Percentiles rank a stretch among this genome's conserved stretches.
Conservation (phyloP, 495 filamentous ascomycete genomes). For the Echria macrotheca region DNA sequence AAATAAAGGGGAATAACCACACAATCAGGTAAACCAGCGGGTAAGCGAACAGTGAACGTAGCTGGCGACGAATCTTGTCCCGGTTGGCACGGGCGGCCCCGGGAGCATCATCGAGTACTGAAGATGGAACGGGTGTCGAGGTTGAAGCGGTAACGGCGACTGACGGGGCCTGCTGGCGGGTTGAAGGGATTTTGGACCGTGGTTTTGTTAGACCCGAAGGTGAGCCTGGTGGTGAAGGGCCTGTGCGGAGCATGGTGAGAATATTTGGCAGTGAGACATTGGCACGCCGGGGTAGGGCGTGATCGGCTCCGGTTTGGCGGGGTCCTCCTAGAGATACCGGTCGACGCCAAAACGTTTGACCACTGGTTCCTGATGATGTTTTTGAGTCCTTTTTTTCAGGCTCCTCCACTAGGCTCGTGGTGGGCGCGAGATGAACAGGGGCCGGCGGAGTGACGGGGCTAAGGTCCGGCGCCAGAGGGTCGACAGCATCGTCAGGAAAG, state of each 20-base stretch:
- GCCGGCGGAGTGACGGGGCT: constrained; percentile 7
- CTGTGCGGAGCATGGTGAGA: constrained; percentile 17
- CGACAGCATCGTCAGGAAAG: constrained; percentile 16
- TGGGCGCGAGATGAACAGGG: constrained; percentile 12
- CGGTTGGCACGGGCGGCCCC: constrained; percentile 38
- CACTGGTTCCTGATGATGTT: neutral
- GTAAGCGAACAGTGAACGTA: constrained; percentile 66
- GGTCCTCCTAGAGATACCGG: neutral
- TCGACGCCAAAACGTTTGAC: constrained; percentile 4
- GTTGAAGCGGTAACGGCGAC: neutral
- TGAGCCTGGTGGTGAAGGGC: constrained; percentile 16
- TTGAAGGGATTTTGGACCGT: too few relatives aligned
- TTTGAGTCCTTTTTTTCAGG: constrained; percentile 1
- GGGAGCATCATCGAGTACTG: constrained; percentile 12
- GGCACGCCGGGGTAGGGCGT: neutral
- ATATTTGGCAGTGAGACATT: constrained; percentile 21
- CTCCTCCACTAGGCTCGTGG: too few relatives aligned
- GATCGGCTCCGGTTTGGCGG: constrained; percentile 3
- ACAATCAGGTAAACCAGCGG: constrained; percentile 64
- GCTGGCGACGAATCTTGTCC: constrained; percentile 56
- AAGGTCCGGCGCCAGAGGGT: constrained; percentile 6
- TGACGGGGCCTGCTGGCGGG: constrained; percentile 5
- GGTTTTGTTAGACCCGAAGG: too few relatives aligned
- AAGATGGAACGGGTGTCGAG: neutral
- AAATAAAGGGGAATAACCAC: constrained; percentile 67